Evolutionary conservation across 257 asterid genomes (phyloP), one percentile per base, ranked within the genome.

Genomic region (Cynanchum wilfordii): DNA sequence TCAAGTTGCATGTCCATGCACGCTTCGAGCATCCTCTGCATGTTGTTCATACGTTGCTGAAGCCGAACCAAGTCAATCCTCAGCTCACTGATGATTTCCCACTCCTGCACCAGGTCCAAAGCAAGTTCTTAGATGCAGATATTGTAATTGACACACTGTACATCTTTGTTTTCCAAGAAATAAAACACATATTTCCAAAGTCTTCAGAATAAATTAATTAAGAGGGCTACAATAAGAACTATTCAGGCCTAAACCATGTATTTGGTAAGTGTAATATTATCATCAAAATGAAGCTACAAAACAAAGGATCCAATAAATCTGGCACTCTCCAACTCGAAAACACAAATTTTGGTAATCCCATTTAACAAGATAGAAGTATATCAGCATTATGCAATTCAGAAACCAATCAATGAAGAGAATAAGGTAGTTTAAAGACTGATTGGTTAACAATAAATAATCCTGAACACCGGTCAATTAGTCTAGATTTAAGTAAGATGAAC

Each of bases 1-100:
- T 93, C 96, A 33, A 88, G 76, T 71, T 93, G 97, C 91, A 93
- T 89, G 66, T 88, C 95, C 95, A 88, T 85, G 94, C 92, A 93
- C 24, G 95, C 79, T 84, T 91, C 96, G 49, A 94, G 87, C 95
- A 86, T 87, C 69, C 82, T 87, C 79, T 94, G 96, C 96, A 94
- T 86, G 64, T 79, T 77, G 65, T 83, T 80, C 97, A 94, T 88
- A 82, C 87, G 82, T 75, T 87, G 91, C 27, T 86, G 91, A 83
- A 94, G 97, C 85, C 88, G 79, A 42, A 85, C 90, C 88, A 91
- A 84, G 80, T 94, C 96, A 38, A 82, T 76, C 76, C 92, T 88
- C 82, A 91, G 81, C 75, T 88, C 96, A 44, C 82, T 86, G 79
- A 93, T 79, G 59, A 88, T 79, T 56, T 87, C 95, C 87, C 87